Percentiles rank a stretch among this genome's conserved stretches.
Conservation (phyloP, 2,329 filamentous ascomycete genomes). For the Pestalotiopsis fici region DNA sequence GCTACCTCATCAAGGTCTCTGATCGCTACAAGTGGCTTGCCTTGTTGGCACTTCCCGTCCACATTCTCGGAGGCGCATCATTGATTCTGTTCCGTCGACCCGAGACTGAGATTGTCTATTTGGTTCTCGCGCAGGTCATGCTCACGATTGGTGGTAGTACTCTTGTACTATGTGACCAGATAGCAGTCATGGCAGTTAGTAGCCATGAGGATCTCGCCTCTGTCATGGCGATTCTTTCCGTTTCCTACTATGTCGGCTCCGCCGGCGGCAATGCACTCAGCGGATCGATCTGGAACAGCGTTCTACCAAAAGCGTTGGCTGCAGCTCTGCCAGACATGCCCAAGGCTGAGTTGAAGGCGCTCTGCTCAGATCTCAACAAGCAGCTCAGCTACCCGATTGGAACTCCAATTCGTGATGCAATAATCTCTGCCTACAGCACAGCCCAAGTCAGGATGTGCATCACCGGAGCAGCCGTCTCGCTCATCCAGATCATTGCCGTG, state of each 20-base stretch:
- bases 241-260: slow-evolving; percentile 34
- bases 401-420: slow-evolving; percentile 30
- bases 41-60: slow-evolving; percentile 47
- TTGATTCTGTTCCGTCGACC: slow-evolving; percentile 57
- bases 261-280: slow-evolving; percentile 45
- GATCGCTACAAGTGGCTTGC: slow-evolving; percentile 51
- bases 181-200: slow-evolving; percentile 58
- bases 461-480: slow-evolving; percentile 26
- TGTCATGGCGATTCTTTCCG: slow-evolving; percentile 43
- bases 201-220: slow-evolving; percentile 56
- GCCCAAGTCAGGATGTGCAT: slow-evolving; percentile 38
- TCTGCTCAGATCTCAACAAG: slow-evolving; percentile 32
- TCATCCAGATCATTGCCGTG: slow-evolving; percentile 30
- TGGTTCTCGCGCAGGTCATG: slow-evolving; percentile 58
- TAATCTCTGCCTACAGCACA: slow-evolving; percentile 34
- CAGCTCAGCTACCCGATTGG: slow-evolving; percentile 36
- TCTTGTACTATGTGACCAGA: slow-evolving; percentile 55
- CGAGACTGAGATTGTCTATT: slow-evolving; percentile 44
- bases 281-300: slow-evolving; percentile 44
- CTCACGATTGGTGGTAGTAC: slow-evolving; percentile 55
- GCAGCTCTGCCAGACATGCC: slow-evolving; percentile 26
- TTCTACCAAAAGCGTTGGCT: slow-evolving; percentile 27
- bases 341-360: slow-evolving; percentile 22
- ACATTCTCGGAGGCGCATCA: slow-evolving; percentile 52
- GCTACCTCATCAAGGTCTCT: slow-evolving; percentile 45